Percentiles rank a stretch among this genome's conserved stretches.
phyloP scores from a whole-genome alignment of 1,284 basidiomycete species.

The Austroboletus novae-zelandiae region DNA sequence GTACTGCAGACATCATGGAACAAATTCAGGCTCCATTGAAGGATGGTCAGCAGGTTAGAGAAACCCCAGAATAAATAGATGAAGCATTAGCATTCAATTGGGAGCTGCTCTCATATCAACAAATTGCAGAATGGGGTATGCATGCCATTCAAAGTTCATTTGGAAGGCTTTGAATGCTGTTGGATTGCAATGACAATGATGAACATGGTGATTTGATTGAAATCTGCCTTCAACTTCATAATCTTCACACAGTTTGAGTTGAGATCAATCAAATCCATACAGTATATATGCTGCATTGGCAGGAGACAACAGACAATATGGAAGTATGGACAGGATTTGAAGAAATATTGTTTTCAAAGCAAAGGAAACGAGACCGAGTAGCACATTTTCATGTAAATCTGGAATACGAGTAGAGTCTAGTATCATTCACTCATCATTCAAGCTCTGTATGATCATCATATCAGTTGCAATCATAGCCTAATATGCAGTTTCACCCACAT shows the following conservation, averaged over 20 bases:
- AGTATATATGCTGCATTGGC: constrained; percentile 40
- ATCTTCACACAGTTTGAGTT: constrained; percentile 31
- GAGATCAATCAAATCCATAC: constrained; percentile 40
- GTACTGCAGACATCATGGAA: constrained; percentile 14
- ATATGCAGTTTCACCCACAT: too few species aligned
- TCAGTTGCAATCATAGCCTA: background rate
- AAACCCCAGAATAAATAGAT: constrained; percentile 18
- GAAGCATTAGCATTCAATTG: constrained; percentile 16
- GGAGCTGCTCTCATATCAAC: too few species aligned
- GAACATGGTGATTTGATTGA: constrained; percentile 32
- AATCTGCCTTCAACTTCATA: constrained; percentile 29
- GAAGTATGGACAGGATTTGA: background rate
- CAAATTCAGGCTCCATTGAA: constrained; percentile 44
- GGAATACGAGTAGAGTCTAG: background rate
- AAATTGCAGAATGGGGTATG: constrained; percentile 45
- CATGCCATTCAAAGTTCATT: constrained; percentile 41
- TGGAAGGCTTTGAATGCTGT: constrained; percentile 37
- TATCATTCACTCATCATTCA: background rate
- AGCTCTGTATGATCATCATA: background rate
- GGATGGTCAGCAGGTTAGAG: constrained; percentile 29
- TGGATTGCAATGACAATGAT: constrained; percentile 30
- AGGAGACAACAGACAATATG: background rate
- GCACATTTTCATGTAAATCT: background rate
- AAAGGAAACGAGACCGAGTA: background rate
- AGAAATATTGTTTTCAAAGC: background rate